A percentile compares a stretch with the other conserved stretches of the same genome.
phyloP scores from a whole-genome alignment of 2,329 filamentous ascomycete genomes.

The Talaromyces sp. region DNA sequence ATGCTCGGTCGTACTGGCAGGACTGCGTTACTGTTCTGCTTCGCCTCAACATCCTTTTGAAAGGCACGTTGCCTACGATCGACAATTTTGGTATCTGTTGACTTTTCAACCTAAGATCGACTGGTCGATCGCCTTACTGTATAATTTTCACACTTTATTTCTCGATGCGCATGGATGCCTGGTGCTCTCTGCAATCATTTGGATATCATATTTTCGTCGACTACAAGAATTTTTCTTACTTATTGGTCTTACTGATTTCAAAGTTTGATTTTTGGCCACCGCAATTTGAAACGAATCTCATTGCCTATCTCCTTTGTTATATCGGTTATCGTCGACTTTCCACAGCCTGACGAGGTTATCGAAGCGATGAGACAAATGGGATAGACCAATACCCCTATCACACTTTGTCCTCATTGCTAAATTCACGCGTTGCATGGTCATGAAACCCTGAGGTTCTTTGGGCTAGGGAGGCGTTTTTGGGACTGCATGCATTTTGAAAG shows the following conservation, averaged over 20 bases:
- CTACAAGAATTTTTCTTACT: background rate
- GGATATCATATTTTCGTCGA: background rate
- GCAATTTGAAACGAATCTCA: background rate
- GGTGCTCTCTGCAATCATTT: background rate
- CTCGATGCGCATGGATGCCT: background rate
- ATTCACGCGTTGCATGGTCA: background rate
- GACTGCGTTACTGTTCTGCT: background rate
- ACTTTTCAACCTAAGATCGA: background rate
- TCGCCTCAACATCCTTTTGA: background rate
- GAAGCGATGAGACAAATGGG: background rate
- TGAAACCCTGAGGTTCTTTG: background rate
- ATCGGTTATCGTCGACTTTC: background rate
- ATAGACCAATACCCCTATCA: background rate
- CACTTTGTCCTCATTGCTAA: background rate
- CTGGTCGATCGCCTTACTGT: background rate
- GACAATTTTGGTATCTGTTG: background rate
- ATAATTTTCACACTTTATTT: background rate
- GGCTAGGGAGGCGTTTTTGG: background rate
- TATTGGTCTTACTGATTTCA: background rate
- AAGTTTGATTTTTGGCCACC: background rate
- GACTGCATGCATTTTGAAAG: background rate
- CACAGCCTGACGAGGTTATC: background rate
- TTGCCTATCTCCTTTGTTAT: background rate
- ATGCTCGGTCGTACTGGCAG: background rate
- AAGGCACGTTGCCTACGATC: background rate